A percentile compares a stretch with the other conserved stretches of the same genome.
These are phyloP conservation scores for Vinca major DNA, from an alignment of 305 asterid species.

Conservation along the genomic window DNA sequence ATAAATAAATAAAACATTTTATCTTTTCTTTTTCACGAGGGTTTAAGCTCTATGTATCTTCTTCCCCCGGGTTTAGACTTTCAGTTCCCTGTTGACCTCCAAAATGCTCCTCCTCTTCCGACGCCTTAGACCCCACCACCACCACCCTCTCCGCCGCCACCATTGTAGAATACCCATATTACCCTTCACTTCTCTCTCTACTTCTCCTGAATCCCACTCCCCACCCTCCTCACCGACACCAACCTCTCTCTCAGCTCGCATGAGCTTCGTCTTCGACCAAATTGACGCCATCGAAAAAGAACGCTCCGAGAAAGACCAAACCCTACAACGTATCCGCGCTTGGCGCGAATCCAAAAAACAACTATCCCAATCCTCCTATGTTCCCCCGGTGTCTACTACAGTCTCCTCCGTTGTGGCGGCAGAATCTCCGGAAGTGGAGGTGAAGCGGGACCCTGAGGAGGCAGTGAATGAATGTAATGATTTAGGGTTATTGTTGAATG, in stretches of 20 bases:
- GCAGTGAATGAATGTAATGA: constrained; percentile 23
- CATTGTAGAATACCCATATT: constrained; percentile 15
- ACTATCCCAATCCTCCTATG: neutral
- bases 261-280: constrained; percentile 88
- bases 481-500: constrained; percentile 13
- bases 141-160: neutral
- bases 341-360: constrained; percentile 76
- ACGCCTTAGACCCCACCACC: constrained; percentile 15
- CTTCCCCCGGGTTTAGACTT: constrained; percentile 5
- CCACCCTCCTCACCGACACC: constrained; percentile 36
- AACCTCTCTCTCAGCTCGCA: constrained; percentile 66
- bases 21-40: neutral
- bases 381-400: constrained; percentile 10
- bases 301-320: constrained; percentile 60
- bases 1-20: neutral
- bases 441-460: neutral
- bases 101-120: constrained; percentile 19
- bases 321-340: constrained; percentile 81
- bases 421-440: no score
- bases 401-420: neutral
- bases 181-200: constrained; percentile 37
- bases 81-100: neutral
- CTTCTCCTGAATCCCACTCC: constrained; percentile 30
- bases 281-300: constrained; percentile 69
- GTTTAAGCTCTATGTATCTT: constrained; percentile 10